phyloP scores from a whole-genome alignment of 352 stramenopile species.

The Pythium oligandrum region DNA sequence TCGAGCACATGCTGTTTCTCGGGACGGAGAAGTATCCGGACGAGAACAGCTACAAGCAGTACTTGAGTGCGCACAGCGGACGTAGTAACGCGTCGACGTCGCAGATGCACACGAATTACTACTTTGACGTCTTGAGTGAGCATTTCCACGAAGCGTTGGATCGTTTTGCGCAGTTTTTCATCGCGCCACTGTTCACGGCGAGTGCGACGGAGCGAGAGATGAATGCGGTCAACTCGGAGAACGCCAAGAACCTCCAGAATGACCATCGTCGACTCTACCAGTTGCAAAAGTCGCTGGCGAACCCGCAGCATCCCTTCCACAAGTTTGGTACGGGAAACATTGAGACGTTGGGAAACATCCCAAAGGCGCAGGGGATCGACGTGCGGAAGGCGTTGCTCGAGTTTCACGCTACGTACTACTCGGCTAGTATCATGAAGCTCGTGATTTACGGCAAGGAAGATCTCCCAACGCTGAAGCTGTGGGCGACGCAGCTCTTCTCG shows the following conservation, averaged over 20 bases:
- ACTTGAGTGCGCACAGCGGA: conserved; percentile 91
- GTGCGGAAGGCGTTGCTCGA: conserved; percentile 68
- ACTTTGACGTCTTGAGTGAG: conserved; percentile 92
- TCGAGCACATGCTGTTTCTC: conserved; percentile 98
- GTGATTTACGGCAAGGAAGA: conserved; percentile 85
- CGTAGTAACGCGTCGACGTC: conserved; percentile 96
- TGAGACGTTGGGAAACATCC: conserved; percentile 54
- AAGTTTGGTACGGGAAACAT: conserved; percentile 92
- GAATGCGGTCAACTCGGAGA: conserved; percentile 95
- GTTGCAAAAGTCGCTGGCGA: conserved; percentile 70
- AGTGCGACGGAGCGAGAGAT: conserved; percentile 92
- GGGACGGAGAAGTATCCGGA: conserved; percentile 95
- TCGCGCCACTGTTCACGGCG: conserved; percentile 91
- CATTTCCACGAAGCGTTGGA: conserved; percentile 88
- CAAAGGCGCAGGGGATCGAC: conserved; percentile 37
- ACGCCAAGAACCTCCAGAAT: conserved; percentile 95
- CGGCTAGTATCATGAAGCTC: conserved; percentile 89
- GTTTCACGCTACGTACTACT: conserved; percentile 90
- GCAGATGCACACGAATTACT: conserved; percentile 95
- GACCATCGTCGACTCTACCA: conserved; percentile 87
- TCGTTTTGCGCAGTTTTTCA: conserved; percentile 97
- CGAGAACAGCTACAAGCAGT: conserved; percentile 94
- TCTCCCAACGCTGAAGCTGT: conserved; percentile 74
- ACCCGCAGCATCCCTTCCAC: conserved; percentile 73
- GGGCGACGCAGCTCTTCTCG: conserved; percentile 73